Percentiles rank a stretch among this genome's conserved stretches.
Conservation (phyloP, 2,329 filamentous ascomycete species). For the Aspergillus neotritici region DNA sequence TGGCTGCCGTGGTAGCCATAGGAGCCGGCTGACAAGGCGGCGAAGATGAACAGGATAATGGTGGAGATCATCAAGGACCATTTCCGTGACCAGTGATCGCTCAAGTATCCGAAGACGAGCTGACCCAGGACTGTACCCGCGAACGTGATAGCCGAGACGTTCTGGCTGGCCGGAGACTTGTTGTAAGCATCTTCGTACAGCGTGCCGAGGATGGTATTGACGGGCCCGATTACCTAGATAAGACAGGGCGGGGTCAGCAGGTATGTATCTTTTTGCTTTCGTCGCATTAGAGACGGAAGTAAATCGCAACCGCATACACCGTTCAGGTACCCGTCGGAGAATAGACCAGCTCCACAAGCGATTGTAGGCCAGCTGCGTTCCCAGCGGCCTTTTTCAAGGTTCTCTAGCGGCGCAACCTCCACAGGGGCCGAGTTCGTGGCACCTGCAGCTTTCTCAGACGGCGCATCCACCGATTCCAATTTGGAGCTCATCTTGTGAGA, state of each 20-base stretch:
- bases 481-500: background rate
- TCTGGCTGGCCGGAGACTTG: constrained; percentile 62
- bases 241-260: background rate
- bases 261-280: background rate
- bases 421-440: constrained; percentile 6
- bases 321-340: constrained; percentile 89
- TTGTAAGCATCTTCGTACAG: constrained; percentile 68
- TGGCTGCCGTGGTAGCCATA: constrained; percentile 67
- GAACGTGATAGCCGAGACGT: constrained; percentile 78
- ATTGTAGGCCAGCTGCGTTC: constrained; percentile 66
- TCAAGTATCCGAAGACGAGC: constrained; percentile 71
- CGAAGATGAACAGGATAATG: constrained; percentile 77
- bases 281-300: background rate
- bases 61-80: constrained; percentile 77
- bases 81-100: constrained; percentile 78
- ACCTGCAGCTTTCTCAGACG: constrained; percentile 4
- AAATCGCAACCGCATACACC: constrained; percentile 50
- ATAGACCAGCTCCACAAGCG: constrained; percentile 82
- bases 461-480: background rate
- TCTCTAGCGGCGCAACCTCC: constrained; percentile 23
- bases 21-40: constrained; percentile 68
- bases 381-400: constrained; percentile 39
- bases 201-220: constrained; percentile 65
- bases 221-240: constrained; percentile 70
- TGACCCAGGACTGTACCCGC: constrained; percentile 80